Percentiles rank a stretch among this genome's conserved stretches.
These are phyloP conservation scores for Leishmania arabica DNA, from an alignment of 208 protist species.

Conservation along the genomic window DNA sequence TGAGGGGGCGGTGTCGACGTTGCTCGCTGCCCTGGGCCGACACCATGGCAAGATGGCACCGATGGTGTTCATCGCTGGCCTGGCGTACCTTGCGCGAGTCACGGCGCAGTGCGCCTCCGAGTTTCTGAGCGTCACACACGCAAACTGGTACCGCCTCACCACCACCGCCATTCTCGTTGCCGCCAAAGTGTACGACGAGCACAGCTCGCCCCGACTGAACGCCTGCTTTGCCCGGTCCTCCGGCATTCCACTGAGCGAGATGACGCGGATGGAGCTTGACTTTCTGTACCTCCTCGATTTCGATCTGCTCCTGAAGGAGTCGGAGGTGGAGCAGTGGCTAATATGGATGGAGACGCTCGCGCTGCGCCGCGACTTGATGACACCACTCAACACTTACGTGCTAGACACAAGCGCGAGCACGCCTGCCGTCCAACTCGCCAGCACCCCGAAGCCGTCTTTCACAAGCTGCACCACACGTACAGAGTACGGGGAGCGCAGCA, in stretches of 20 bases:
- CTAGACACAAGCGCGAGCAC: conserved; percentile 20
- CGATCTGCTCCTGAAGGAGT: conserved; percentile 70
- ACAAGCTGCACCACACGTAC: not conserved
- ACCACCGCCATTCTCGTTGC: conserved; percentile 71
- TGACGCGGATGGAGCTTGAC: conserved; percentile 76
- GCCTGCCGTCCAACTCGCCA: not conserved
- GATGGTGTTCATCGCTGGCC: conserved; percentile 78
- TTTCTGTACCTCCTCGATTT: conserved; percentile 90
- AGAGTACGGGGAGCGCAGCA: conserved; percentile 5
- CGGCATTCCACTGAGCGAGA: conserved; percentile 57
- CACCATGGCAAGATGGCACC: conserved; percentile 46
- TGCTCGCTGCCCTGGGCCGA: conserved; percentile 21
- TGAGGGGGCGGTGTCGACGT: conserved; percentile 24
- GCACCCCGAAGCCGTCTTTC: not conserved
- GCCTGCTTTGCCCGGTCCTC: conserved; percentile 53
- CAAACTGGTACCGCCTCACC: conserved; percentile 84
- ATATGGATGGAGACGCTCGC: conserved; percentile 81
- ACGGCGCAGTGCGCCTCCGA: conserved; percentile 46
- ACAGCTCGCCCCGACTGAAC: conserved; percentile 55
- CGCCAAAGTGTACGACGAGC: conserved; percentile 89
- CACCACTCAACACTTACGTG: conserved; percentile 62
- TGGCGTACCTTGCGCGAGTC: conserved; percentile 81
- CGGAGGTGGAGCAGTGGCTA: conserved; percentile 74
- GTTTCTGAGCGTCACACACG: conserved; percentile 54
- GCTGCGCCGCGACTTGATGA: conserved; percentile 44